A percentile compares a stretch with the other conserved stretches of the same genome.
These are phyloP conservation scores for Gracilariopsis chorda DNA, from an alignment of 23 red algal genomes.

Conservation along the genomic window DNA sequence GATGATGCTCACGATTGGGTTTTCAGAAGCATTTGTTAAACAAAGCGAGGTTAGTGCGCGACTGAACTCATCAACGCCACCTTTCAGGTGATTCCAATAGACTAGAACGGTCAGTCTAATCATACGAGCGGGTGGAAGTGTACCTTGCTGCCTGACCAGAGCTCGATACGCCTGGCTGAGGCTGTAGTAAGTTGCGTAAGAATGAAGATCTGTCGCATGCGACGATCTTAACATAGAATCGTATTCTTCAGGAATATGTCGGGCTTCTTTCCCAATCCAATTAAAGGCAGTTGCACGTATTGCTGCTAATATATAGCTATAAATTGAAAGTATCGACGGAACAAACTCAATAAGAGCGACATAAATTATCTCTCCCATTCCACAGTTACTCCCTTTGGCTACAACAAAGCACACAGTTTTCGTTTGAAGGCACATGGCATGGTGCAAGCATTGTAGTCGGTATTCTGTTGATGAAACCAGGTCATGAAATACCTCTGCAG, in stretches of 20 bases:
- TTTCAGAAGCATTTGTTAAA: no score
- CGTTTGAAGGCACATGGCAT: background rate
- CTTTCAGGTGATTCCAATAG: no score
- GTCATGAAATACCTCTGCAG: background rate
- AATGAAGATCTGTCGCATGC: background rate
- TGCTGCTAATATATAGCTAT: background rate
- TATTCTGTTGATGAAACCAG: background rate
- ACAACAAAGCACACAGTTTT: background rate
- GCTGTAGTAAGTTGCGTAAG: background rate
- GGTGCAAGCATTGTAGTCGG: background rate
- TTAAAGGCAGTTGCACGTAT: background rate
- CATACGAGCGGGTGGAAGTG: background rate
- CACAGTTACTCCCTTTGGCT: background rate
- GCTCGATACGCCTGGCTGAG: background rate
- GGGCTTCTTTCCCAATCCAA: constrained; percentile 9
- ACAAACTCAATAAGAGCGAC: background rate
- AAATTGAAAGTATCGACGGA: background rate
- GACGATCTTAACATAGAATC: no score
- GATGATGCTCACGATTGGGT: no score
- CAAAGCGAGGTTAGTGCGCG: no score
- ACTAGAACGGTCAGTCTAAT: background rate
- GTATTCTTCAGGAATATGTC: no score
- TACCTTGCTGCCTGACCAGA: background rate
- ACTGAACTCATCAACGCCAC: no score
- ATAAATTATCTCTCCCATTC: background rate